Evolutionary conservation across 352 stramenopile species (phyloP), one percentile per base, ranked within the genome.

Genomic region (Phytophthora chlamydospora): DNA sequence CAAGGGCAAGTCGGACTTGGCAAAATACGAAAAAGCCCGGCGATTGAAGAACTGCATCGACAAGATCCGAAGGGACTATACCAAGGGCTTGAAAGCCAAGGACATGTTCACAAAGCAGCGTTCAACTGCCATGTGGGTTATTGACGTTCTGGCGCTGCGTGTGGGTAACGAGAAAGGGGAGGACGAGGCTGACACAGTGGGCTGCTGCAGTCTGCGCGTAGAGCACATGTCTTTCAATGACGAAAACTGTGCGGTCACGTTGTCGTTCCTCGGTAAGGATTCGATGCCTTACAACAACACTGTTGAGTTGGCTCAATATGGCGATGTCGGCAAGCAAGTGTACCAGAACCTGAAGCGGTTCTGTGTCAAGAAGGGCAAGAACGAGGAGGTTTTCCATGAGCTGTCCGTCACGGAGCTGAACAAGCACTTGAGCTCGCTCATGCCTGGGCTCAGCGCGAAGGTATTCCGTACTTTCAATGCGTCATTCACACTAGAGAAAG

Each of bases 381-480:
- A 93, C 44, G 92, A 99, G 49, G 92, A 99, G 67, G 96, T 99
- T 2, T 99, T 99, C 75, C 90, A 99, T 69, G 85, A 96, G 50
- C 88, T 99, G 44, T 97, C 92, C 34, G 95, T 96, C 12, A 95
- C 83, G 12, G 93, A 98, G 56, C 80, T 99, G 38, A 99, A 99
- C 88, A 93, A 96, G 50, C 97, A 99, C 74, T 76, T 99, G 52
- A 98, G 97, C 58, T 97, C 86, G 31, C 92, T 99, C 45, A 99
- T 99, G 98, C 95, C 97, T 16, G 98, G 98, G 1, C 81, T 99
- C 4, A 98, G 95, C 31, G 98, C 98, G 44, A 99, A 99, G 78
- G 98, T 99, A 0, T 99, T 99, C 76, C 96, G 98, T 98, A 99
- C 98, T 29, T 99, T 99, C 85, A 99, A 99, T 81, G 98, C 98